phyloP scores from a whole-genome alignment of 2,329 filamentous ascomycete species.

The Aspergillus ruber region DNA sequence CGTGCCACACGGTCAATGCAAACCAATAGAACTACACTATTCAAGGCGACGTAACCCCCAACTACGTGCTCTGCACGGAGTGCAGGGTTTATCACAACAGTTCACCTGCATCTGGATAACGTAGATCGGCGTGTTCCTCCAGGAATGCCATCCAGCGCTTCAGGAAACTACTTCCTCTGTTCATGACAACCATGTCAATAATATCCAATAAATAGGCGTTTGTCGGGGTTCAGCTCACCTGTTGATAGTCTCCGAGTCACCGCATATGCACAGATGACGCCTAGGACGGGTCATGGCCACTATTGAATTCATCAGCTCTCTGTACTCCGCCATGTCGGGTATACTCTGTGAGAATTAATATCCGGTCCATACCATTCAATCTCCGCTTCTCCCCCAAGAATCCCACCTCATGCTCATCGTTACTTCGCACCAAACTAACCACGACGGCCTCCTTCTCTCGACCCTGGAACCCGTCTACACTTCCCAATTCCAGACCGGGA shows the following conservation, averaged over 20 bases:
- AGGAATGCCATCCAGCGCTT: constrained; percentile 87
- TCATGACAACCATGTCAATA: constrained; percentile 7
- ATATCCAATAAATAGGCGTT: not conserved
- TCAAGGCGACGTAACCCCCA: no score
- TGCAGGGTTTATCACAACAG: constrained; percentile 18
- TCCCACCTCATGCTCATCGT: constrained; percentile 77
- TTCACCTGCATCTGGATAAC: constrained; percentile 65
- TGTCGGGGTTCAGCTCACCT: constrained; percentile 53
- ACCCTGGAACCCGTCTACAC: constrained; percentile 94
- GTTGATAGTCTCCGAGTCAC: constrained; percentile 88
- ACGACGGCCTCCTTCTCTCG: constrained; percentile 94
- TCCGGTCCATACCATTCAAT: constrained; percentile 69
- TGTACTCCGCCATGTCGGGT: not conserved
- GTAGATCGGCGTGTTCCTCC: constrained; percentile 81
- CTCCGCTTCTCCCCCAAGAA: constrained; percentile 88
- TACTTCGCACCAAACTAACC: constrained; percentile 89
- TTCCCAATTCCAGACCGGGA: constrained; percentile 85
- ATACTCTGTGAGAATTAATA: not conserved
- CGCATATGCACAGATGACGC: constrained; percentile 82
- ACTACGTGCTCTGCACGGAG: not conserved
- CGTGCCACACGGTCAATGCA: no score
- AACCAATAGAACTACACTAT: no score
- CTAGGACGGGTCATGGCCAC: constrained; percentile 96
- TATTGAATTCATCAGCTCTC: constrained; percentile 34
- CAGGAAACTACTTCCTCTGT: constrained; percentile 75